Percentiles rank a stretch among this genome's conserved stretches.
Evolutionary conservation across 2,329 filamentous ascomycete genomes (phyloP).

Genomic region (Pochonia chlamydosporia): DNA sequence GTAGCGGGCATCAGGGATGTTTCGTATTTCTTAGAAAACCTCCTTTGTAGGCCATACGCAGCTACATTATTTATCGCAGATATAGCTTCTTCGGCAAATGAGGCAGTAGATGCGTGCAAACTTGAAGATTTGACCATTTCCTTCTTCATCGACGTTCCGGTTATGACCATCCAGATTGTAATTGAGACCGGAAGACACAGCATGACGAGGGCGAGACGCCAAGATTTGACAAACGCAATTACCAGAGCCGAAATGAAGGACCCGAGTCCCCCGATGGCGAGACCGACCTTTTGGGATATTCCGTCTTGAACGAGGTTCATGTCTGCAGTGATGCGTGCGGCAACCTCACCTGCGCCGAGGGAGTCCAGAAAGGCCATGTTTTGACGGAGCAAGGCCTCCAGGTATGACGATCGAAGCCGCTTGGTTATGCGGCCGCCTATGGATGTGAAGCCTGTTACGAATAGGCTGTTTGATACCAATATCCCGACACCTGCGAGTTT

Average conservation of each 20-base stretch:
- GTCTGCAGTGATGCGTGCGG: slow-evolving; percentile 32
- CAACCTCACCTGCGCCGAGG: slow-evolving; percentile 26
- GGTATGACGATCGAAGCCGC: not conserved
- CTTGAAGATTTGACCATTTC: not conserved
- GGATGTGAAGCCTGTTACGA: not conserved
- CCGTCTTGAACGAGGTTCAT: slow-evolving; percentile 47
- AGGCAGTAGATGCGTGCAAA: not conserved
- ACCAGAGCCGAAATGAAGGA: slow-evolving; percentile 38
- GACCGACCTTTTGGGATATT: slow-evolving; percentile 44
- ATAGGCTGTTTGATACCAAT: not conserved
- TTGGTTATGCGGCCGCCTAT: slow-evolving; percentile 1
- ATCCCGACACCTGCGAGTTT: not conserved
- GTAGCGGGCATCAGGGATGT: not conserved
- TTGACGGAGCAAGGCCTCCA: slow-evolving; percentile 23
- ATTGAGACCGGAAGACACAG: not conserved
- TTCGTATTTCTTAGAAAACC: not conserved
- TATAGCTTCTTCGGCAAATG: slow-evolving; percentile 4
- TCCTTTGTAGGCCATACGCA: not conserved
- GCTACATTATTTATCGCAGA: not conserved
- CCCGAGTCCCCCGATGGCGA: slow-evolving; percentile 33
- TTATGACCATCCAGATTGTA: not conserved
- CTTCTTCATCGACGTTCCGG: not conserved
- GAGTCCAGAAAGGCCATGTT: slow-evolving; percentile 45
- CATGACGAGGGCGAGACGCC: slow-evolving; percentile 42
- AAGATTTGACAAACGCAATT: slow-evolving; percentile 45